Conservation (phyloP, 306 rosid species). For the Arachis hypogaea region DNA sequence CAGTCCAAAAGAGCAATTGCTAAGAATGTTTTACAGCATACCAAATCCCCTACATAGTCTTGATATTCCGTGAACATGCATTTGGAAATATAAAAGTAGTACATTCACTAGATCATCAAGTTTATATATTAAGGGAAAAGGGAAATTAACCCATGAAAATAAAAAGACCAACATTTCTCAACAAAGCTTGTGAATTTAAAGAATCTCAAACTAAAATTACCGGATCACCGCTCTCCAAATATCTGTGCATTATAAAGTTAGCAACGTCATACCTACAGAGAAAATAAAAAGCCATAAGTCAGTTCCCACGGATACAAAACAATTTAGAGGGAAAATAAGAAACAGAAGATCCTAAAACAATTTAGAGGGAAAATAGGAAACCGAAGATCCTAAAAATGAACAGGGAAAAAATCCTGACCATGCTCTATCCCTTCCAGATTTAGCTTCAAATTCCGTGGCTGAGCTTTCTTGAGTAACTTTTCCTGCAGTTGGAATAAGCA, state of each 20-base stretch:
- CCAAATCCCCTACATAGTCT: not conserved
- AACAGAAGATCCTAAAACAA: constrained; percentile 35
- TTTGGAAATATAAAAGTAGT: constrained; percentile 2
- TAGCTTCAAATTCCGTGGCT: constrained; percentile 87
- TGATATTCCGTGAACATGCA: not conserved
- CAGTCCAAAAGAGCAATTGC: not conserved
- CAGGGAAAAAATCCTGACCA: constrained; percentile 66
- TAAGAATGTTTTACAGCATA: constrained; percentile 5
- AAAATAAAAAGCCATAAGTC: constrained; percentile 33
- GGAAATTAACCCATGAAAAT: constrained; percentile 30
- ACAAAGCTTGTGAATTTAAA: constrained; percentile 28
- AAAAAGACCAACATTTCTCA: constrained; percentile 5
- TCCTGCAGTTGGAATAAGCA: constrained; percentile 56
- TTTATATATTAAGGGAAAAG: not conserved
- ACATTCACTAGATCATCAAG: constrained; percentile 23
- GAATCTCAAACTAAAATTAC: constrained; percentile 57
- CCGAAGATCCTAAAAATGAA: constrained; percentile 39
- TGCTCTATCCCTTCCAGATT: constrained; percentile 98
- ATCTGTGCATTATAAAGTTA: constrained; percentile 78
- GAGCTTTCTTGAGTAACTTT: constrained; percentile 70
- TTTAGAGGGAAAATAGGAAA: constrained; percentile 22
- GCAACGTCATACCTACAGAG: constrained; percentile 82
- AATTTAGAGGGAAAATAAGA: constrained; percentile 21
- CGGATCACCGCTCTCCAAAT: constrained; percentile 85
- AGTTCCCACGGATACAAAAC: constrained; percentile 25